These are phyloP conservation scores for Rutidosis leptorrhynchoides DNA, from an alignment of 129 eudicot species.

Conservation along the genomic window DNA sequence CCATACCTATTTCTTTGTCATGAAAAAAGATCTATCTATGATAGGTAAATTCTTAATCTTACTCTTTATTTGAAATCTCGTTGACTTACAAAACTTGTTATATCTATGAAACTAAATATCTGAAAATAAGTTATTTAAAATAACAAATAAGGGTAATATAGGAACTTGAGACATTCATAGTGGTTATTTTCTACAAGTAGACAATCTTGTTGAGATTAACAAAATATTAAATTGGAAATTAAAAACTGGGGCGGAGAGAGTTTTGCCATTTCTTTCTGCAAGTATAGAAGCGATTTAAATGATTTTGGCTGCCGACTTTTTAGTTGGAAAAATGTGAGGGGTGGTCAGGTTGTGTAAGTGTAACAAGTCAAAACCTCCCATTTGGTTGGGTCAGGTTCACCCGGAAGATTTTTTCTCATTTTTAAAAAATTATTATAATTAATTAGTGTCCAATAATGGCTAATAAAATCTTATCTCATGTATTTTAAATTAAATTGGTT, in stretches of 20 bases:
- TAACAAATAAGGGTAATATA: neutral
- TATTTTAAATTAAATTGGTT: neutral
- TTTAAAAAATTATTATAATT: neutral
- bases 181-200: neutral
- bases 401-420: neutral
- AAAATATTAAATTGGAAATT: neutral
- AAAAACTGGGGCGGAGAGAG: neutral
- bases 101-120: neutral
- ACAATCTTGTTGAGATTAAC: neutral
- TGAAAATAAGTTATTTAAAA: too few species aligned
- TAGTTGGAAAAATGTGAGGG: neutral
- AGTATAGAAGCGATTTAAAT: neutral
- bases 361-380: neutral
- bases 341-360: neutral
- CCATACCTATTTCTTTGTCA: neutral
- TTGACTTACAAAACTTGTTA: neutral
- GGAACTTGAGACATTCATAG: neutral
- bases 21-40: neutral
- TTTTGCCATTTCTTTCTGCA: constrained; percentile 7
- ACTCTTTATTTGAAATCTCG: neutral
- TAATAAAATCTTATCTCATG: neutral
- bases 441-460: neutral
- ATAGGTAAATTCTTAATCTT: neutral
- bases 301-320: neutral
- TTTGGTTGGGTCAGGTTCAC: neutral